Base-by-base conservation (phyloP, 2,329 filamentous ascomycete genomes). In the Fusarium sp. region DNA sequence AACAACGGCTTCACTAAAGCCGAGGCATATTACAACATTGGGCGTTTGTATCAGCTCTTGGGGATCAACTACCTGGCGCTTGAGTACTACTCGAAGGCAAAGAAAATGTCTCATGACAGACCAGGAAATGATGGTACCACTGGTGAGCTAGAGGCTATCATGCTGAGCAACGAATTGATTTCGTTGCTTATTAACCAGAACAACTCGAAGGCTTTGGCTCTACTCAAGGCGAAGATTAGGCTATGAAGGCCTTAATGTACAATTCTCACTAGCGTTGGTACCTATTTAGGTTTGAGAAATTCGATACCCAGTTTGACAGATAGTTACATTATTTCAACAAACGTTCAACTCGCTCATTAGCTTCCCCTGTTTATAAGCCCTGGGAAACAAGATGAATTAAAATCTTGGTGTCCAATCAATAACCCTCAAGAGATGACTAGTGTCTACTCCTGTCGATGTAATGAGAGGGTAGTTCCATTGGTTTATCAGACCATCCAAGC, bases 41-140 rank as follows among this genome's bases (percentile, higher is more conserved):
- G 82, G 1, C 81, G 83, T 8, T 65, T 84, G 6, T 84, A 83
- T 38, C 83, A 84, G 33, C 69, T 84, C 20, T 75, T 84, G 1
- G 82, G 83, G 0, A 79, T 83, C 15, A 78, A 74, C 27, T 80
- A 80, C 79, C 84, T 97, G 32, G 95, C 95, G 0, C 84, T 94
- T 6, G 87, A 91, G 25, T 93, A 90, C 63, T 98, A 98, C 80
- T 85, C 79, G 9, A 82, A 84, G 65, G 87, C 82, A 14, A 74
- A 78, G 20, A 65, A 72, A 14, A 57, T 50, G 4, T 57, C 30
- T 14, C 12, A 63, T 58, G 10, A 69, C 59, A 47, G 56, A 7
- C 4, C 64, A 7, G 57, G n/a, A 4, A 52, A 67, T 6, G 56
- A 30, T 11, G 58, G 54, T 1, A 66, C 69, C 15, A 57, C 69